Evolutionary conservation across 2,329 filamentous ascomycete genomes (phyloP), one percentile per base, ranked within the genome.

Genomic region (Orbilia quercus): DNA sequence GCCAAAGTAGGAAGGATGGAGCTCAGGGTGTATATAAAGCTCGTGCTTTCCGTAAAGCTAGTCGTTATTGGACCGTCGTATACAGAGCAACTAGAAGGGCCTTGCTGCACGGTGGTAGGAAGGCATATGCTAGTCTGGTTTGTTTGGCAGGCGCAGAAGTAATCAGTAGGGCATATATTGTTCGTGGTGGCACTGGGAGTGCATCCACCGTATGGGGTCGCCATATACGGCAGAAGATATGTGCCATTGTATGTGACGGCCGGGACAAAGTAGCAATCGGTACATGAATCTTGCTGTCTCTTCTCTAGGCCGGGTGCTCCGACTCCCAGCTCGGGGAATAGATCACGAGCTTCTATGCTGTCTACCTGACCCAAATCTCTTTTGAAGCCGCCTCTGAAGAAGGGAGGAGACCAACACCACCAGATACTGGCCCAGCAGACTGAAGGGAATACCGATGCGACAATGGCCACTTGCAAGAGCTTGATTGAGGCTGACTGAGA

Each of bases 81-180:
- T 36, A 20, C 14, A 11, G 31, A 45, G 22, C 57, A 55, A 9
- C n/a, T 38, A n/a, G 31, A 34, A 12, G 18, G 12, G 7, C 16
- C 20, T 18, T 34, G 42, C 12, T 40, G 2, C 5, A 42, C 47
- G 2, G 50, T 36, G n/a, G 50, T 71, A 18, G 66, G 54, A n/a
- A 71, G 16, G 23, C 66, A 71, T 1, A 63, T 71, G n/a, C 66
- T 71, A n/a, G 31, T 57, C 12, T 18, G 38, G 7, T 20, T 51
- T 11, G 45, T 12, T 40, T 71, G 66, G 23, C 66, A 71, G 1
- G 50, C 58, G 31, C 66, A 71, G 16, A 36, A 1, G 25, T 34
- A 51, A 34, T 53, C 50, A 2, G 44, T 50, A 6, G 66, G 66
- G 14, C 66, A 71, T 9, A 63, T 40, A 20, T 57, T 71, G n/a